Evolutionary conservation across 1,284 basidiomycete species (phyloP).

Genomic region (Boletus semigastroideus): DNA sequence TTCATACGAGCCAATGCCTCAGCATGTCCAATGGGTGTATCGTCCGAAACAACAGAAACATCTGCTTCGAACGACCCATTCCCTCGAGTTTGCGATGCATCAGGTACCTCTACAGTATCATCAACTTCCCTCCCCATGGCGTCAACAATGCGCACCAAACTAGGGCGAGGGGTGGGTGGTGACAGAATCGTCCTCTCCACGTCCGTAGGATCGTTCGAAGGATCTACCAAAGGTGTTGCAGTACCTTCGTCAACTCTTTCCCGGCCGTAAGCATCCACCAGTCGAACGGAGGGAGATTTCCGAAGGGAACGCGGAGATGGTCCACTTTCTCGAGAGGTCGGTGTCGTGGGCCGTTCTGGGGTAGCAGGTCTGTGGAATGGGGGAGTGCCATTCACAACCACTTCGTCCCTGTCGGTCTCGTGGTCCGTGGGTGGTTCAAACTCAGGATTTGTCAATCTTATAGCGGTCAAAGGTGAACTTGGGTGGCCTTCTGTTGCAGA

Average conservation of each 20-base stretch:
- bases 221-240: neutral
- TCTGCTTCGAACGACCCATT: conserved; percentile 30
- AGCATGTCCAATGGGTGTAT: conserved; percentile 41
- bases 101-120: conserved; percentile 32
- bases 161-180: conserved; percentile 38
- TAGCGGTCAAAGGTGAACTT: conserved; percentile 29
- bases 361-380: conserved; percentile 15
- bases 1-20: conserved; percentile 57
- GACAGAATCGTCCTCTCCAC: conserved; percentile 10
- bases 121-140: conserved; percentile 64
- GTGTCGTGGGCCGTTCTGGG: conserved; percentile 22
- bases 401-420: neutral
- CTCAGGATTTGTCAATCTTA: conserved; percentile 26
- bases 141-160: conserved; percentile 59
- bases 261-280: conserved; percentile 60
- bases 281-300: conserved; percentile 51
- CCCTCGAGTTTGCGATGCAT: conserved; percentile 10
- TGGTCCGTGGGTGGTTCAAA: conserved; percentile 2
- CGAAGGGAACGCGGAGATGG: conserved; percentile 39
- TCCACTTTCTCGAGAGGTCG: conserved; percentile 23
- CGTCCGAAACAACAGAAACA: conserved; percentile 26
- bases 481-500: conserved; percentile 38
- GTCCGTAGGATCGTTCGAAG: conserved; percentile 14
- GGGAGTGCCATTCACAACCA: neutral
- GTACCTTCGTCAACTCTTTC: conserved; percentile 28